Conservation (phyloP, 257 asterid species). For the Cynanchum wilfordii region DNA sequence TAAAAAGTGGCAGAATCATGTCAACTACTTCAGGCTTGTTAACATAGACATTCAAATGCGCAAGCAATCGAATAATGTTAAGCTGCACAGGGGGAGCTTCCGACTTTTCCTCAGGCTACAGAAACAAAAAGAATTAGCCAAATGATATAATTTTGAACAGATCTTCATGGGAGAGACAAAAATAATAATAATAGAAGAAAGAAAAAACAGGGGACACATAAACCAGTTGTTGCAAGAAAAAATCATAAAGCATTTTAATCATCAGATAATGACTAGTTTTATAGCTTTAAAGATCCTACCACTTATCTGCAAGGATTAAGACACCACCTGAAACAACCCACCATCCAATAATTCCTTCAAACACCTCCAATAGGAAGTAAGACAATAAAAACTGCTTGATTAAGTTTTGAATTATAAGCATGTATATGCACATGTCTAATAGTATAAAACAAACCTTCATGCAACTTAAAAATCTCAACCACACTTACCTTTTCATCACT, state of each 20-base stretch:
- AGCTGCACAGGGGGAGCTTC: conserved; percentile 75
- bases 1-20: conserved; percentile 84
- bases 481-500: conserved; percentile 78
- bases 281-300: background rate
- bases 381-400: background rate
- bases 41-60: conserved; percentile 67
- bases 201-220: background rate
- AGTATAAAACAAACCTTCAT: background rate
- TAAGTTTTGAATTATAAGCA: background rate
- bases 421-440: background rate
- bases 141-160: background rate
- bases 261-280: background rate
- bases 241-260: background rate
- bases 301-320: background rate
- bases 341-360: background rate
- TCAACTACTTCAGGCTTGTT: conserved; percentile 91
- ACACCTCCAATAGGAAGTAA: background rate
- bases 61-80: conserved; percentile 75
- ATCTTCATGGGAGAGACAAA: background rate
- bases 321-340: background rate
- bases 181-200: no score
- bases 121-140: conserved; percentile 10
- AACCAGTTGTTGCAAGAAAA: background rate
- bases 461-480: background rate
- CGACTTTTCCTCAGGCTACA: conserved; percentile 75